Conservation (phyloP, 306 rosid genomes). For the Prunus mume region DNA sequence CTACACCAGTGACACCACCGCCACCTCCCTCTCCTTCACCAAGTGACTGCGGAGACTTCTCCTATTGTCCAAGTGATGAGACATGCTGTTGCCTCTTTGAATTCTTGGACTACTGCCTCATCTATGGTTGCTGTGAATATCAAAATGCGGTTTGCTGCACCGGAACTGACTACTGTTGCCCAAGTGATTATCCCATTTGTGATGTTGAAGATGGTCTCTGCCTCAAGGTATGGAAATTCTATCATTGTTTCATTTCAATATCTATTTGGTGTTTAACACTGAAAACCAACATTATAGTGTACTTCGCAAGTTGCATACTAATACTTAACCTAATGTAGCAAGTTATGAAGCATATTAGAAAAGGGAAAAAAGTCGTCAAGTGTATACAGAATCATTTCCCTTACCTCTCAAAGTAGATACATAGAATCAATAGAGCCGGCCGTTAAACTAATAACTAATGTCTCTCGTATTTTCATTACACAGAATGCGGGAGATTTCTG, state of each 20-base stretch:
- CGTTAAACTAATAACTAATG: not conserved
- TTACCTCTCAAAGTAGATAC: not conserved
- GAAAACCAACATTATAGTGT: not conserved
- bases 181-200: constrained; percentile 66
- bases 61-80: constrained; percentile 54
- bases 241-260: not conserved
- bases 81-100: constrained; percentile 68
- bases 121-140: constrained; percentile 70
- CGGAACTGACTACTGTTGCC: constrained; percentile 72
- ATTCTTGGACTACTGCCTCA: constrained; percentile 35
- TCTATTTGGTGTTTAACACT: not conserved
- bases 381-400: not conserved
- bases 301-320: not conserved
- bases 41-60: constrained; percentile 58
- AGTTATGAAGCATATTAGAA: not conserved
- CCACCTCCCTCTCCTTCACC: constrained; percentile 74
- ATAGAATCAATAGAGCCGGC: not conserved
- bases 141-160: constrained; percentile 68
- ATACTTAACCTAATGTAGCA: not conserved
- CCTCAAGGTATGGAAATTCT: constrained; percentile 43
- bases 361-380: not conserved
- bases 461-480: constrained; percentile 10
- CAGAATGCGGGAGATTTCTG: constrained; percentile 55
- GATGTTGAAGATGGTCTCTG: constrained; percentile 58
- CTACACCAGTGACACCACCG: constrained; percentile 15